Evolutionary conservation across 129 eudicot species (phyloP), one percentile per base, ranked within the genome.

Genomic region (Chrysanthemum seticuspe): DNA sequence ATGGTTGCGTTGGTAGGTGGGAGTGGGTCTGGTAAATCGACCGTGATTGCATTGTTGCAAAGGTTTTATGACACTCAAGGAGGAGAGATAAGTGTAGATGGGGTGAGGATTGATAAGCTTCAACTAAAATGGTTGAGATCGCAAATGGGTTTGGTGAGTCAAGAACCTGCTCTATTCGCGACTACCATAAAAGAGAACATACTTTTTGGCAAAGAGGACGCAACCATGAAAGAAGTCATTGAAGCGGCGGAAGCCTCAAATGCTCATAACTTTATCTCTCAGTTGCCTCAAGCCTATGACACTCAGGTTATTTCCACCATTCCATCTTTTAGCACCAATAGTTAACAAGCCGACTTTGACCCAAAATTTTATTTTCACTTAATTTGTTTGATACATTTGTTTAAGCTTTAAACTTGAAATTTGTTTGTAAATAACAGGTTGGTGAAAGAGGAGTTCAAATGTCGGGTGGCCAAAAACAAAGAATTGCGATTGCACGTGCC

Each of bases 141-240:
- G 1, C 95, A 89, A 71, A 93, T 93, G 95, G 98, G 98, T 3
- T 66, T 89, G 62, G 98, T 93, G 67, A 93, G 98, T 73, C 98
- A 93, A 60, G 98, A 93, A 71, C 98, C 98, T 2, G 98, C 95
- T 14, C 79, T 93, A 2, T 93, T 89, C 62, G 98, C 96, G 3
- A 93, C 98, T 12, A 67, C 88, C 1, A 87, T 93, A 18, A 87
- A 87, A 79, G 98, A 93, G 58, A 93, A 93, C 72, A 93, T 93
- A 83, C 86, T 93, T 68, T 93, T 93, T 13, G 98, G 98, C 9
- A 93, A 93, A 59, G 98, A 93, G 27, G 96, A 89, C 59, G 98
- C 92, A 6, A 67, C 87, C 15, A 73, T 85, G 82, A 90, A 89
- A 19, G 92, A 93, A 44, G 90, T 93, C 56, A 77, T 87, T 40